phyloP scores from a whole-genome alignment of 352 stramenopile genomes.

The Elongisporangium undulatum region DNA sequence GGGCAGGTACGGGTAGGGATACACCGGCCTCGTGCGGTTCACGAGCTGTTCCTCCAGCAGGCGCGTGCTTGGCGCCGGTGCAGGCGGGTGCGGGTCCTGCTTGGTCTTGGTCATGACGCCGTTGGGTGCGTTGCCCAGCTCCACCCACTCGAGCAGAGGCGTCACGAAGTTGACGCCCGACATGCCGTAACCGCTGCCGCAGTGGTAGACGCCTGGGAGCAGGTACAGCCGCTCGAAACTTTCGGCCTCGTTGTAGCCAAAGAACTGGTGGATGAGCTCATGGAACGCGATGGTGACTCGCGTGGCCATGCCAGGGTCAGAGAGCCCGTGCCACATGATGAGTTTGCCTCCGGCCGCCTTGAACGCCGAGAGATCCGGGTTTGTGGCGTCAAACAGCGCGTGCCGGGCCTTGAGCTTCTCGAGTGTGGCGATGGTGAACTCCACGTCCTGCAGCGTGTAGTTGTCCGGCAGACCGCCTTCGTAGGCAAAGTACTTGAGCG shows the following conservation, averaged over 20 bases:
- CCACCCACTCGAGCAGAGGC: slow-evolving; percentile 31
- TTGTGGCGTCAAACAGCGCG: slow-evolving; percentile 25
- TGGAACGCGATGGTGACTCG: slow-evolving; percentile 31
- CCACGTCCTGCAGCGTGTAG: slow-evolving; percentile 27
- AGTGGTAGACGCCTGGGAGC: slow-evolving; percentile 31
- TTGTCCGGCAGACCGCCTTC: slow-evolving; percentile 19
- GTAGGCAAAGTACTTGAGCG: slow-evolving; percentile 28
- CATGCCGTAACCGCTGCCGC: slow-evolving; percentile 25
- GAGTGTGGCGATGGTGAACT: slow-evolving; percentile 22
- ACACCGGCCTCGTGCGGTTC: slow-evolving; percentile 17
- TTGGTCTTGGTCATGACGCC: too few relatives aligned
- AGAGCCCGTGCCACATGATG: slow-evolving; percentile 34
- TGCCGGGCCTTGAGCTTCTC: slow-evolving; percentile 23
- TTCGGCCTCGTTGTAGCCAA: slow-evolving; percentile 14
- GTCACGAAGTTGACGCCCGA: slow-evolving; percentile 26
- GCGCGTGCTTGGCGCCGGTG: too few relatives aligned
- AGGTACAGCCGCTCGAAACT: slow-evolving; percentile 33
- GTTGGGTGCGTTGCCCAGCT: slow-evolving; percentile 7
- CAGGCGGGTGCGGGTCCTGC: too few relatives aligned
- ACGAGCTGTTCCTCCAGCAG: neutral
- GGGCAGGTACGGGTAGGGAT: slow-evolving; percentile 15
- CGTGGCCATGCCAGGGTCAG: slow-evolving; percentile 30
- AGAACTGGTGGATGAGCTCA: slow-evolving; percentile 20
- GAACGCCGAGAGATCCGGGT: slow-evolving; percentile 25
- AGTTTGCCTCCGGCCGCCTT: slow-evolving; percentile 26